Conservation (phyloP, 192 early-diverging fungal species). For the Linnemannia schmuckeri region DNA sequence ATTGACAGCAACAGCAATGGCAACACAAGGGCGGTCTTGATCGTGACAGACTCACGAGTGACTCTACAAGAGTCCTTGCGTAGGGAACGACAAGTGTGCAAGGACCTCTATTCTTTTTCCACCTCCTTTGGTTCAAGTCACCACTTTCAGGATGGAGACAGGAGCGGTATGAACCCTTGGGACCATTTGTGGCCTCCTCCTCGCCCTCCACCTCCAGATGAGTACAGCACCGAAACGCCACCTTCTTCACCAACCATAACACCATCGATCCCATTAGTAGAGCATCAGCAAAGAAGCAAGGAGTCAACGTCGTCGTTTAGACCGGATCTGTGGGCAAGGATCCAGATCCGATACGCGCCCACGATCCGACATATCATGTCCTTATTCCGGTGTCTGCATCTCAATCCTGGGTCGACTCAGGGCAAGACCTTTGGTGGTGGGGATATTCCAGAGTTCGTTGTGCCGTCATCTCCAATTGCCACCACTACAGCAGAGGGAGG, state of each 20-base stretch:
- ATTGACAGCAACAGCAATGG: background rate
- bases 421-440: conserved; percentile 32
- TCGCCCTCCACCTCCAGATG: background rate
- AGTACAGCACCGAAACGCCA: conserved; percentile 29
- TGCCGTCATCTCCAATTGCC: background rate
- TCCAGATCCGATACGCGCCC: conserved; percentile 48
- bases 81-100: conserved; percentile 11
- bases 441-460: background rate
- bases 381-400: conserved; percentile 35
- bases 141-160: background rate
- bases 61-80: conserved; percentile 10
- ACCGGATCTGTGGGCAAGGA: conserved; percentile 32
- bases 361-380: conserved; percentile 29
- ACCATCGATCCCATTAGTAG: background rate
- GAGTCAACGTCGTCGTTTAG: background rate
- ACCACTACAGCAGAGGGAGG: background rate
- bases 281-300: background rate
- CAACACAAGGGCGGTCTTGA: conserved; percentile 13
- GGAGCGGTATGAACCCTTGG: conserved; percentile 7
- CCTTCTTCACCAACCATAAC: conserved; percentile 11
- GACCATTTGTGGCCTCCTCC: conserved; percentile 17
- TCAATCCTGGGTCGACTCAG: conserved; percentile 11
- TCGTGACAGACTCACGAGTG: conserved; percentile 13
- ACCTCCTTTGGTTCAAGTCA: background rate
- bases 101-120: background rate